Base-by-base conservation (phyloP, 2,329 filamentous ascomycete species). In the Coniochaeta sp. region DNA sequence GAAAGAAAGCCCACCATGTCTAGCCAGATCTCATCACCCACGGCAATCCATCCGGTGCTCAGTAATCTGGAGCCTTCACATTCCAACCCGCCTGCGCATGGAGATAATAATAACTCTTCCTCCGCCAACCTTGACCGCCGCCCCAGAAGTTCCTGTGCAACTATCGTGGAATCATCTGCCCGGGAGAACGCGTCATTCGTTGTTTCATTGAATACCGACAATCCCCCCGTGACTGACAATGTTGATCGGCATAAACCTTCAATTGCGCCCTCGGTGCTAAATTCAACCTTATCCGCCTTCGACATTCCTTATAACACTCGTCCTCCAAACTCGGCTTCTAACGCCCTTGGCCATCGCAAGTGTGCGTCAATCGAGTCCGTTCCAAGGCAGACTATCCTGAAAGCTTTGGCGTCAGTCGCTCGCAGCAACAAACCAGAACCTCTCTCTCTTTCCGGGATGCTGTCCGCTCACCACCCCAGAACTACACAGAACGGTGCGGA, bases 311-410 rank as follows among this genome's bases (percentile, higher is more conserved):
- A 52, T 30, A 52, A 30, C 12, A 52, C 47, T 30, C 47, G 22
- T 30, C 47, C 47, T 22, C 6, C 47, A 22, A 52, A 52, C 26
- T 5, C 22, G 16, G 22, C 24, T 2, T 17, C 47, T 7, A 28
- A 28, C 26, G 26, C 3, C 30, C 26, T 38, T 2, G 69, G 69
- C 57, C 80, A 80, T 64, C 77, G 74, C 58, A 81, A 79, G 70
- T 79, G 75, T 72, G 73, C 76, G 17, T 88, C 87, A 12, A 80
- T 84, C 70, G 88, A 90, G 67, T 80, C 81, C 55, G 79, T 93
- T 65, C 89, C 90, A 14, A 86, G 86, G 64, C 90, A 93, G 75
- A 93, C 90, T 60, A 86, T 92, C 69, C 85, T 93, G 78, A 93
- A 95, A 76, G 90, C 89, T 6, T 76, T 93, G 65, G 89, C 89